Base-by-base conservation (phyloP, 1,139 yeast genomes). In the Kodamaea alishanica region DNA sequence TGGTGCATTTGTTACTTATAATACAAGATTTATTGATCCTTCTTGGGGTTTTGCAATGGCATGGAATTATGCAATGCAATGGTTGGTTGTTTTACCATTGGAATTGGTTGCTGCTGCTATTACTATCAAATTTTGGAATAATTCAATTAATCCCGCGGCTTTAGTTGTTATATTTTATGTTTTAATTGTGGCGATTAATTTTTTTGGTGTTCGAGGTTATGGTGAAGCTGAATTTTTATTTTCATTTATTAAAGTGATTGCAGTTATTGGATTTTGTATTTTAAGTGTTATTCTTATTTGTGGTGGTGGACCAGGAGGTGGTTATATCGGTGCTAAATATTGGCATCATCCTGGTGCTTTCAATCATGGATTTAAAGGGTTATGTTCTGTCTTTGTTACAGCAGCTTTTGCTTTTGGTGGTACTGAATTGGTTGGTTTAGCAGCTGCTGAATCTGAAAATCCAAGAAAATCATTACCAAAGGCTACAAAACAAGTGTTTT, bases 1-100 rank as follows among this genome's bases (percentile, higher is more conserved):
- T 40, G 96, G 95, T 51, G 87, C 90, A 1, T 86, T 84, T 61
- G 74, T 84, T 32, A 77, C 84, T 41, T 85, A 81, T 58, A 77
- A 87, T 27, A 67, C 86, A 4, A 70, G 83, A 41, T 81, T 85
- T 49, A 67, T 87, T 30, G 94, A 85, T 51, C 73, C 79, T 2
- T 81, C 88, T 6, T 79, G 89, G 79, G 94, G 94, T 7, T 83
- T 84, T 55, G 78, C 87, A 26, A 77, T 81, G 48, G 84, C 89
- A 36, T 83, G 89, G 88, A 84, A 84, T 60, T 87, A 86, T 58
- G 84, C 81, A 40, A 59, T 86, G 52, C 88, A 82, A 67, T 86
- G 94, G 92, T 62, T 85, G 33, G 77, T 84, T 43, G 84, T 84
- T 22, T 65, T 84, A 44, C 92, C 95, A 0, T 63, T 84, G 44